Evolutionary conservation across 441 rosid species (phyloP).

Genomic region (Metrosideros polymorpha): DNA sequence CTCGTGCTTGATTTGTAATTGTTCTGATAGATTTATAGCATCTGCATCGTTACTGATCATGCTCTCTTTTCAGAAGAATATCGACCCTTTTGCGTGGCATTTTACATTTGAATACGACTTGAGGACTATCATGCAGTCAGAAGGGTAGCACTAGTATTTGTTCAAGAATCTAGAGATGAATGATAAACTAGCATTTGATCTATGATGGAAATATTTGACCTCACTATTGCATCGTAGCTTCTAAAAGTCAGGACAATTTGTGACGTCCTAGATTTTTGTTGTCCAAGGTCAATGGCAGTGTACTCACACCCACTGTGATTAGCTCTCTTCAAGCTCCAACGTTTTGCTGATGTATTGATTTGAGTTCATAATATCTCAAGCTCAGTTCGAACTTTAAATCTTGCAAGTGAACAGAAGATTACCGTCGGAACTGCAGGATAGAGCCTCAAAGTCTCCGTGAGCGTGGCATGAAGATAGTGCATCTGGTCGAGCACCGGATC

Average conservation of each 20-base stretch:
- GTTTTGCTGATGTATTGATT: not conserved
- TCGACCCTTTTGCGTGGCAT: not conserved
- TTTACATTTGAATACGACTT: not conserved
- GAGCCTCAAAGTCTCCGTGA: slow-evolving; percentile 76
- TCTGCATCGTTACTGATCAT: not conserved
- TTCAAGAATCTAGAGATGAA: not conserved
- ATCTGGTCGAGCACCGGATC: slow-evolving; percentile 48
- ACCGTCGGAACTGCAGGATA: slow-evolving; percentile 72
- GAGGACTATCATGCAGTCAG: not conserved
- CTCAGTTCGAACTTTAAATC: not conserved
- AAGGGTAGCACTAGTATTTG: not conserved
- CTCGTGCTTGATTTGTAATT: not conserved
- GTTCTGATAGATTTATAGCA: not conserved
- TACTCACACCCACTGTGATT: not conserved
- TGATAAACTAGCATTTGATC: not conserved
- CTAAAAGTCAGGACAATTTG: not conserved
- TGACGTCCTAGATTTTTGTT: not conserved
- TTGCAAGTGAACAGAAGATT: not conserved
- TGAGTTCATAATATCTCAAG: not conserved
- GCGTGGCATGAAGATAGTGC: slow-evolving; percentile 82
- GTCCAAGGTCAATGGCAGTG: not conserved
- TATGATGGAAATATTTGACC: not conserved
- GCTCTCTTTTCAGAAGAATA: not conserved
- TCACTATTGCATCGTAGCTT: too few species aligned
- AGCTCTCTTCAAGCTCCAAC: not conserved